Evolutionary conservation across 2,329 filamentous ascomycete genomes (phyloP).

Genomic region (Sarocladium brachiariae): DNA sequence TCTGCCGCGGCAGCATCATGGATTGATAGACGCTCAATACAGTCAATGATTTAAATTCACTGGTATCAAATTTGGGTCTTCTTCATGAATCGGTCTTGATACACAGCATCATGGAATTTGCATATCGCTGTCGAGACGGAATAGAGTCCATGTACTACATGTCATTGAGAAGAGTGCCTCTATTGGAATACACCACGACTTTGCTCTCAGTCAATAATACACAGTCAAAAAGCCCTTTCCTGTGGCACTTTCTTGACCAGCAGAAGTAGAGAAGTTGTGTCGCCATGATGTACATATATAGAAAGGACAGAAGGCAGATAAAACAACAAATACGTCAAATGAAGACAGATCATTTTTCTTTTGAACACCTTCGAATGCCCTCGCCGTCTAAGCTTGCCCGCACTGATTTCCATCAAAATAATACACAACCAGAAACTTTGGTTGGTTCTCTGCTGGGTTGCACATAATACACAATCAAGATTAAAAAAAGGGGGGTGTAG

Average conservation of each 20-base stretch:
- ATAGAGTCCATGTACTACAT: not conserved
- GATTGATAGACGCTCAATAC: no score
- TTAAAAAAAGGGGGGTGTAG: no score
- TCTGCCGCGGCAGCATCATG: not conserved
- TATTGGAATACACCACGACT: not conserved
- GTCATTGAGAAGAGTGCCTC: conserved; percentile 9
- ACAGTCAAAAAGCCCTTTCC: not conserved
- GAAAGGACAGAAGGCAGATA: not conserved
- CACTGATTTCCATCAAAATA: conserved; percentile 16
- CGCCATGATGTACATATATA: not conserved
- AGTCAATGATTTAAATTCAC: no score
- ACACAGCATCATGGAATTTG: no score
- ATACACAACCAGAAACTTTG: no score
- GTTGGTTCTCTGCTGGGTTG: conserved; percentile 6
- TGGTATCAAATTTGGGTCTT: no score
- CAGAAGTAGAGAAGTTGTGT: not conserved
- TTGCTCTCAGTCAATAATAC: conserved; percentile 1
- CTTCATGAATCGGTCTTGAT: no score
- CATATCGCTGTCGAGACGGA: no score
- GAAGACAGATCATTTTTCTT: conserved; percentile 12
- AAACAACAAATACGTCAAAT: not conserved
- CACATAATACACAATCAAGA: not conserved
- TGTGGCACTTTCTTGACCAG: not conserved
- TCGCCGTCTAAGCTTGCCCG: conserved; percentile 14
- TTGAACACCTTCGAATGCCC: conserved; percentile 32